Evolutionary conservation across 331 rosid species (phyloP).

Genomic region (Acacia pycnantha): DNA sequence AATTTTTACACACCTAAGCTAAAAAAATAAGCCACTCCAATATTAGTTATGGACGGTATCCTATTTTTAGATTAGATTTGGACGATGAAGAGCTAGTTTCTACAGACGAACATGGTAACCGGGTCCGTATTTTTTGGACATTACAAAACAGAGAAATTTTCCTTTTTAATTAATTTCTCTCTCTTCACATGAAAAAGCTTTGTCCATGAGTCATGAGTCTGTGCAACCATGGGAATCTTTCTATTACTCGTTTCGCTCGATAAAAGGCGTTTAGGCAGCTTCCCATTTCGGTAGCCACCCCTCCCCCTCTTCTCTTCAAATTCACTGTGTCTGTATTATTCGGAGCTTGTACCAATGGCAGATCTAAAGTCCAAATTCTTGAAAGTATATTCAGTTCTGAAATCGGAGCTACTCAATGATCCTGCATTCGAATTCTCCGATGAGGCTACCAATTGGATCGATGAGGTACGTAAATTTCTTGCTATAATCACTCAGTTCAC

Average conservation of each 20-base stretch:
- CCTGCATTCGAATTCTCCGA: constrained; percentile 70
- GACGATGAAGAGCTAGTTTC: too few relatives aligned
- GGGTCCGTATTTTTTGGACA: too few relatives aligned
- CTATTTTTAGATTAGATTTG: too few relatives aligned
- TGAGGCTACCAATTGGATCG: constrained; percentile 64
- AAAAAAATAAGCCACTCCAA: too few relatives aligned
- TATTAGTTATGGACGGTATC: too few relatives aligned
- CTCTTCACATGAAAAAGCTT: not conserved
- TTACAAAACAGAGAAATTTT: not conserved
- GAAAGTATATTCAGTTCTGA: constrained; percentile 58
- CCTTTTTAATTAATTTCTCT: not conserved
- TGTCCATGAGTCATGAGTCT: too few relatives aligned
- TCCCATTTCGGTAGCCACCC: not conserved
- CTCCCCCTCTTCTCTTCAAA: not conserved
- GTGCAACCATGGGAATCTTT: not conserved
- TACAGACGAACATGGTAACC: too few relatives aligned
- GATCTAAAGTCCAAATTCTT: constrained; percentile 73
- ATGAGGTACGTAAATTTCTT: constrained; percentile 40
- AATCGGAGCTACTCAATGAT: constrained; percentile 66
- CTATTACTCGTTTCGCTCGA: too few relatives aligned
- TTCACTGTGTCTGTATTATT: not conserved
- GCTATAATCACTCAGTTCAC: not conserved
- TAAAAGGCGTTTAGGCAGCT: not conserved
- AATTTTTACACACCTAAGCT: too few relatives aligned
- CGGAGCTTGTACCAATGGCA: constrained; percentile 42